These are phyloP conservation scores for Mortierella hygrophila DNA, from an alignment of 192 early-diverging fungal genomes.

Conservation along the genomic window DNA sequence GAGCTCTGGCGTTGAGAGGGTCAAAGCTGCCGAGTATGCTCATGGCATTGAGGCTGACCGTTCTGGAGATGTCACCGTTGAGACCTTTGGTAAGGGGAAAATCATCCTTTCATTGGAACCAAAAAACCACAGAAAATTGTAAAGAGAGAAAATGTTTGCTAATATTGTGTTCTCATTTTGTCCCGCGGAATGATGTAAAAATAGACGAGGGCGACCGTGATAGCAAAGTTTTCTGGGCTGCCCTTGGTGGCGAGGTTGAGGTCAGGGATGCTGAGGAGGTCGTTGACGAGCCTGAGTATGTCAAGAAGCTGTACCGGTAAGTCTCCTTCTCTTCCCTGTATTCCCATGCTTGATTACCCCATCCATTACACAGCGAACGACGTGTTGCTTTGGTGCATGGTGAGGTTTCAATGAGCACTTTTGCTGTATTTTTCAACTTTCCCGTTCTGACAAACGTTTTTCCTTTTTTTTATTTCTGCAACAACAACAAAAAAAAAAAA, in stretches of 20 bases:
- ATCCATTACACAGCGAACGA: background rate
- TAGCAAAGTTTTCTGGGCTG: slow-evolving; percentile 70
- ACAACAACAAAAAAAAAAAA: background rate
- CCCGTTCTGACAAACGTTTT: slow-evolving; percentile 1
- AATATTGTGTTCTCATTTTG: background rate
- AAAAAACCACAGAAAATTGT: background rate
- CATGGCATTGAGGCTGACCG: slow-evolving; percentile 72
- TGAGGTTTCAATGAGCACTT: background rate
- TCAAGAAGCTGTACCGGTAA: slow-evolving; percentile 64
- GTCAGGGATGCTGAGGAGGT: slow-evolving; percentile 66
- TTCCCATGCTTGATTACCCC: slow-evolving; percentile 13
- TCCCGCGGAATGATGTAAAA: slow-evolving; percentile 8
- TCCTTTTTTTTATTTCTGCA: background rate
- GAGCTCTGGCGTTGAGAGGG: slow-evolving; percentile 73
- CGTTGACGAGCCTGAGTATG: slow-evolving; percentile 40
- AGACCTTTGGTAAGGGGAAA: slow-evolving; percentile 70
- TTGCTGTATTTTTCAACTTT: background rate
- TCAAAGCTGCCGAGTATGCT: slow-evolving; percentile 77
- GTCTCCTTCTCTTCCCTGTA: background rate
- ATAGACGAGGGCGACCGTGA: slow-evolving; percentile 72
- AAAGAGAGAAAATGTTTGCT: background rate
- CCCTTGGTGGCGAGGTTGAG: slow-evolving; percentile 73
- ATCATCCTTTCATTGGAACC: background rate
- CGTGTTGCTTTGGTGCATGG: background rate
- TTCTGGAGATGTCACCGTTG: slow-evolving; percentile 66